These are phyloP conservation scores for Penicillium waksmanii DNA, from an alignment of 495 filamentous ascomycete species.

Conservation along the genomic window DNA sequence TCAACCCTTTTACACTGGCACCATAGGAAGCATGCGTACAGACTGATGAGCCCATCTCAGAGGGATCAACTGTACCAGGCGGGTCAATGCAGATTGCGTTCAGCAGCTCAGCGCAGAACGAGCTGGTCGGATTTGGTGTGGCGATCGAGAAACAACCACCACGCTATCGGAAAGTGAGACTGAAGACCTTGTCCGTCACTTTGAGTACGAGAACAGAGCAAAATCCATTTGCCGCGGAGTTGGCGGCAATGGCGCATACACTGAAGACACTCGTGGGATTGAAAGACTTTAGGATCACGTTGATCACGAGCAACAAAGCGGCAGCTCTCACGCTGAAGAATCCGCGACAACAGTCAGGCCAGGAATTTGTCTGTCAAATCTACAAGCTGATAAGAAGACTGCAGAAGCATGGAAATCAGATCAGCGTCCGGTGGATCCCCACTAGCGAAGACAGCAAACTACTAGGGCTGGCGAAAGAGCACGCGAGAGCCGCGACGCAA, in stretches of 20 bases:
- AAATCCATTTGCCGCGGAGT: neutral
- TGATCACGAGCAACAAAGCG: neutral
- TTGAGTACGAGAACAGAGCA: neutral
- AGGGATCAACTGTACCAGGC: neutral
- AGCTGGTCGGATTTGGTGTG: too few species aligned
- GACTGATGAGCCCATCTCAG: neutral
- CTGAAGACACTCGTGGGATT: too few species aligned
- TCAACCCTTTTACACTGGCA: neutral
- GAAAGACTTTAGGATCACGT: neutral
- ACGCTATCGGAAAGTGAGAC: too few species aligned
- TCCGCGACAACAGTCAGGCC: neutral
- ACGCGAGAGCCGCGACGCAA: neutral
- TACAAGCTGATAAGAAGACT: neutral
- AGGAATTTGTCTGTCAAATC: neutral
- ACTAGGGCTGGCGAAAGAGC: neutral
- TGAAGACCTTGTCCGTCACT: neutral
- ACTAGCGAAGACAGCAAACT: slow-evolving; percentile 1
- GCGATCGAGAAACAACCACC: too few species aligned
- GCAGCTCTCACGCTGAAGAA: neutral
- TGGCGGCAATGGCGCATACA: too few species aligned
- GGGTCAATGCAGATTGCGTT: neutral
- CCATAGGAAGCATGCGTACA: neutral
- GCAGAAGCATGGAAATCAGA: neutral
- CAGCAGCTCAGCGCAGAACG: neutral
- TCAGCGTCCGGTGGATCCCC: neutral